These are phyloP conservation scores for Patellifolia procumbens DNA, from an alignment of 179 eudicot genomes.

Conservation along the genomic window DNA sequence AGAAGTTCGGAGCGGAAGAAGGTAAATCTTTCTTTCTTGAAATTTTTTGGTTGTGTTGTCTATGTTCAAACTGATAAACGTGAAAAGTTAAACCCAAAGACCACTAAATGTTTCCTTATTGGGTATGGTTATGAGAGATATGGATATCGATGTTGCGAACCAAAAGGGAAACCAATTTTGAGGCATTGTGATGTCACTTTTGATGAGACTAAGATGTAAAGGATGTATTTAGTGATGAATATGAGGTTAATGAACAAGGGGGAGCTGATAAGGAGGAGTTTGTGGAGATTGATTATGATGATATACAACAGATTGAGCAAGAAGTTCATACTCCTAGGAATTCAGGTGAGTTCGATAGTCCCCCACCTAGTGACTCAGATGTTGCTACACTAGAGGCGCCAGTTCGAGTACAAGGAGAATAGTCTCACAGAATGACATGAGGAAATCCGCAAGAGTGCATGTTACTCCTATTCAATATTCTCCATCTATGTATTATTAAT, in stretches of 20 bases:
- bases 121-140: neutral
- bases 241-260: too few species aligned
- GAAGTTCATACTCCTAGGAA: too few species aligned
- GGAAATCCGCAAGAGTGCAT: too few species aligned
- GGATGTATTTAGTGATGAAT: neutral
- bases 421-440: too few species aligned
- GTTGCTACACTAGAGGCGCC: too few species aligned
- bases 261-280: neutral
- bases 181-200: neutral
- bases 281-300: too few species aligned
- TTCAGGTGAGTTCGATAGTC: too few species aligned
- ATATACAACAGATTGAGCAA: too few species aligned
- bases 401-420: too few species aligned
- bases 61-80: neutral
- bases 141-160: slow-evolving; percentile 1
- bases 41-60: neutral
- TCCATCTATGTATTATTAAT: too few species aligned
- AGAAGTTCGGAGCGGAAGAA: slow-evolving; percentile 7
- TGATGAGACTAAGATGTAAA: neutral
- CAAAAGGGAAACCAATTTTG: neutral
- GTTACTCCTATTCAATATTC: neutral
- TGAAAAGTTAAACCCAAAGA: neutral
- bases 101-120: slow-evolving; percentile 7
- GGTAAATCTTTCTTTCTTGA: neutral
- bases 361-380: too few species aligned